phyloP scores from a whole-genome alignment of 805 yeast genomes.

The Wickerhamiella musiphila region DNA sequence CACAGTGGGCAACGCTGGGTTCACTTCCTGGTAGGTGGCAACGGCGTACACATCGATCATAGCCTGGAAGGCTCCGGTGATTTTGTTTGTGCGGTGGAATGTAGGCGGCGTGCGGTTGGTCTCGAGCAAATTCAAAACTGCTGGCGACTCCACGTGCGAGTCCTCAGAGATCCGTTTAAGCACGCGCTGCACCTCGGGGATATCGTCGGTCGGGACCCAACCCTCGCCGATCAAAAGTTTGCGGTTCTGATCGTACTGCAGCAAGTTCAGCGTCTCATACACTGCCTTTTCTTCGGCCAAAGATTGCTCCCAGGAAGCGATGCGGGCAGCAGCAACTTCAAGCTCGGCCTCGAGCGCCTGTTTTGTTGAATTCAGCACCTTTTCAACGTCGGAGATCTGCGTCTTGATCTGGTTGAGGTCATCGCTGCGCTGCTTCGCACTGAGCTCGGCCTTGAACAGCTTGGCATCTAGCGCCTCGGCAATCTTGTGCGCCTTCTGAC shows the following conservation, averaged over 20 bases:
- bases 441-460: slow-evolving; percentile 34
- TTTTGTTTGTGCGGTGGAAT: slow-evolving; percentile 82
- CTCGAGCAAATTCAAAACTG: slow-evolving; percentile 38
- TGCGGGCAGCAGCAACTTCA: slow-evolving; percentile 54
- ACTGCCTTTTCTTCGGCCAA: slow-evolving; percentile 70
- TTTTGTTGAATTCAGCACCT: slow-evolving; percentile 46
- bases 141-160: slow-evolving; percentile 27
- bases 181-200: slow-evolving; percentile 45
- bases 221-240: slow-evolving; percentile 87
- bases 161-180: slow-evolving; percentile 45
- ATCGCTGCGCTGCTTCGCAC: slow-evolving; percentile 22
- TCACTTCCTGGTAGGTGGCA: slow-evolving; percentile 84
- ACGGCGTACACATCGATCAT: slow-evolving; percentile 93
- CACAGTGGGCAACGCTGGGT: slow-evolving; percentile 88
- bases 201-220: slow-evolving; percentile 78
- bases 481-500: slow-evolving; percentile 59
- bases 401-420: slow-evolving; percentile 27
- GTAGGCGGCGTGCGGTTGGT: slow-evolving; percentile 90
- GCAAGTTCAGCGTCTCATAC: slow-evolving; percentile 56
- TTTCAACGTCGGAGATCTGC: slow-evolving; percentile 37
- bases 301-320: slow-evolving; percentile 55
- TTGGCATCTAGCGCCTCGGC: slow-evolving; percentile 82
- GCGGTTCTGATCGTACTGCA: slow-evolving; percentile 70
- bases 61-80: slow-evolving; percentile 80
- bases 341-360: slow-evolving; percentile 62